Conservation (phyloP, 2,329 filamentous ascomycete genomes). For the Fusarium sp. region DNA sequence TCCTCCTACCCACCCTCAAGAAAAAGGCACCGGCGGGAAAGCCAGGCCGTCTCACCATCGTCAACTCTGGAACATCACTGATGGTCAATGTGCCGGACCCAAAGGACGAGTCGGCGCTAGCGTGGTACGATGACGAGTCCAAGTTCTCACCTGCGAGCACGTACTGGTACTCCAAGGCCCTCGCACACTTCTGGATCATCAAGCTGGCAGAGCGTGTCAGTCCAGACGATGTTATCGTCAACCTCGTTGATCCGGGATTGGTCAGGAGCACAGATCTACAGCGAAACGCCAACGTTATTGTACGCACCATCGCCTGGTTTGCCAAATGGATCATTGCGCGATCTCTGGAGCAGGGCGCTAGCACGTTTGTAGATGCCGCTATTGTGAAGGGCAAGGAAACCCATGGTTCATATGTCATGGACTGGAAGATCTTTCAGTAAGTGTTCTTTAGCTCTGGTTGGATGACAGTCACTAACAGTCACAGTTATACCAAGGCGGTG, state of each 20-base stretch:
- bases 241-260: slow-evolving; percentile 59
- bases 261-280: slow-evolving; percentile 56
- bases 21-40: slow-evolving; percentile 31
- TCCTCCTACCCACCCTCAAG: slow-evolving; percentile 50
- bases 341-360: slow-evolving; percentile 29
- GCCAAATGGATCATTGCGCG: slow-evolving; percentile 27
- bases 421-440: slow-evolving; percentile 43
- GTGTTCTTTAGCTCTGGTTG: background rate
- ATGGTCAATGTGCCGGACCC: slow-evolving; percentile 40
- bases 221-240: slow-evolving; percentile 57
- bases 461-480: slow-evolving; percentile 8
- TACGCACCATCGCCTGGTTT: slow-evolving; percentile 6
- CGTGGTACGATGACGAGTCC: slow-evolving; percentile 46
- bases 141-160: slow-evolving; percentile 32
- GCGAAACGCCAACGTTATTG: slow-evolving; percentile 44
- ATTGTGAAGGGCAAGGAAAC: slow-evolving; percentile 36
- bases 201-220: slow-evolving; percentile 53
- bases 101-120: slow-evolving; percentile 38
- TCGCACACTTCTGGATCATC: slow-evolving; percentile 50
- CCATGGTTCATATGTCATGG: slow-evolving; percentile 39
- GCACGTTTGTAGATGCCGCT: slow-evolving; percentile 37
- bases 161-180: slow-evolving; percentile 47
- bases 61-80: slow-evolving; percentile 45
- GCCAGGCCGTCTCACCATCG: slow-evolving; percentile 46
- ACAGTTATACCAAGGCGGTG: slow-evolving; percentile 47